Evolutionary conservation across 495 filamentous ascomycete genomes (phyloP).

Genomic region (Penicillium paxilli): DNA sequence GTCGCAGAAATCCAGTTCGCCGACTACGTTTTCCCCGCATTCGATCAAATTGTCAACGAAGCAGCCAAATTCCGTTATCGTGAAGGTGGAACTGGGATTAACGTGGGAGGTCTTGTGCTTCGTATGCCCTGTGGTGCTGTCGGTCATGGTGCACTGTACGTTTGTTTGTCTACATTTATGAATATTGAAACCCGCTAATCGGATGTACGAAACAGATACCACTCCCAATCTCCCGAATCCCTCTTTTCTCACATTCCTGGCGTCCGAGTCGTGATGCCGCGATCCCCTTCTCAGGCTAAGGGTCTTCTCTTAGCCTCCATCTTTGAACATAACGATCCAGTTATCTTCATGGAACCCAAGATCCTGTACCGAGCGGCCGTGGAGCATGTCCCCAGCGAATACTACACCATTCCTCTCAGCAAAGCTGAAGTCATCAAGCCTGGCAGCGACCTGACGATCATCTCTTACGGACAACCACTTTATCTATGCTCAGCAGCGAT

Average conservation of each 20-base stretch:
- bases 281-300: slow-evolving; percentile 90
- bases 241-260: slow-evolving; percentile 93
- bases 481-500: slow-evolving; percentile 86
- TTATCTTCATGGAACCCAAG: slow-evolving; percentile 97
- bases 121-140: slow-evolving; percentile 95
- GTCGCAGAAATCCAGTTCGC: slow-evolving; percentile 98
- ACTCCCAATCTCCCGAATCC: slow-evolving; percentile 90
- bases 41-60: slow-evolving; percentile 97
- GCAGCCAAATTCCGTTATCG: slow-evolving; percentile 91
- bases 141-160: slow-evolving; percentile 86
- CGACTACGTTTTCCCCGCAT: slow-evolving; percentile 95
- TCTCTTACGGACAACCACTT: slow-evolving; percentile 90
- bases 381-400: slow-evolving; percentile 84
- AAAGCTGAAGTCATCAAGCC: slow-evolving; percentile 87
- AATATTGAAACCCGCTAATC: slow-evolving; percentile 2
- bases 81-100: slow-evolving; percentile 68
- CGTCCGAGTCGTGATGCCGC: slow-evolving; percentile 83
- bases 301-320: slow-evolving; percentile 79
- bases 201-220: slow-evolving; percentile 58
- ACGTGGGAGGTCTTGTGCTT: slow-evolving; percentile 79
- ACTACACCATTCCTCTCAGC: slow-evolving; percentile 82
- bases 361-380: slow-evolving; percentile 91
- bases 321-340: slow-evolving; percentile 81
- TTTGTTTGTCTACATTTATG: background rate
- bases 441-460: slow-evolving; percentile 80